Evolutionary conservation across 1,284 basidiomycete genomes (phyloP), one percentile per base, ranked within the genome.

Genomic region (Anthracocystis setariae): DNA sequence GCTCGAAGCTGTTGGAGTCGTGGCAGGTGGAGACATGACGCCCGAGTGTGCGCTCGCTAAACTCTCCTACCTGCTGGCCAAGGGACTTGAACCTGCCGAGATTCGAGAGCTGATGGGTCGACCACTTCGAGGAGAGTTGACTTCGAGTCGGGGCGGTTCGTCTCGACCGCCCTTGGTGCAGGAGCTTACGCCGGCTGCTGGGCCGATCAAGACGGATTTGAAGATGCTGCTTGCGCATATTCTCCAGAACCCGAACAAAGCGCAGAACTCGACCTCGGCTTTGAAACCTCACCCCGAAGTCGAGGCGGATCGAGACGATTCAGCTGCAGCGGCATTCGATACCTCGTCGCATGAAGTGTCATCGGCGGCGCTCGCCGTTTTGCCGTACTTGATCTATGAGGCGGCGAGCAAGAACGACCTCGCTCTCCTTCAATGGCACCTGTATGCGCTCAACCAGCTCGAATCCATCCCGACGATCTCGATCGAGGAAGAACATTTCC

Each of bases 21-120:
- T 79, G 3, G 73, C 76, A 2, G 77, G 77, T 3, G 74, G 71
- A 12, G 93, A 96, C 82, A 95, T 96, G 93, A 95, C 94, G 1
- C 92, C 92, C 13, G 93, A 96, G 90, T 92, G 92, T 70, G 92
- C 93, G 8, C 87, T 95, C 32, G 88, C 92, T 12, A 96, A 96
- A 84, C 86, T 96, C 9, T 88, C 90, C 44, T 96, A 96, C 76
- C 87, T 96, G 8, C 87, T 96, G 29, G 92, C 91, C 5, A 95
- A 96, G 0, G 90, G 92, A 73, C 86, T 95, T 2, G 86, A 88
- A 1, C 80, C 86, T 0, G 81, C 85, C 17, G 88, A 92, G 83
- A 88, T 95, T 53, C 88, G 92, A 55, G 85, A 88, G 47, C 86
- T 95, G n/a, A 88, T 96, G 72, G 86, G 88, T 9, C 88, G 87